A percentile compares a stretch with the other conserved stretches of the same genome.
phyloP scores from a whole-genome alignment of 2,329 filamentous ascomycete genomes.

The Bipolaris gigantea region DNA sequence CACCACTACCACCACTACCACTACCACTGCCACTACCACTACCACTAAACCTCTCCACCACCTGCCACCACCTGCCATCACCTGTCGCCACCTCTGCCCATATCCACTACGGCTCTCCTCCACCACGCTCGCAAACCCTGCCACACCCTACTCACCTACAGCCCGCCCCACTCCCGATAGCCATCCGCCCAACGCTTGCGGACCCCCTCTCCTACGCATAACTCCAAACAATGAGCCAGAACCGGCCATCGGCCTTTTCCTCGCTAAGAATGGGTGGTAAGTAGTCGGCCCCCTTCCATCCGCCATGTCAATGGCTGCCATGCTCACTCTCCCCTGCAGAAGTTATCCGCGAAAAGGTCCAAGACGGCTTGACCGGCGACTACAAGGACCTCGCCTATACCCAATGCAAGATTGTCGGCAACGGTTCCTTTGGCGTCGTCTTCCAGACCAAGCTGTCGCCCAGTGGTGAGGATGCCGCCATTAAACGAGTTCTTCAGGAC shows the following conservation, averaged over 20 bases:
- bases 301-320: slow-evolving; percentile 8
- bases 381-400: slow-evolving; percentile 97
- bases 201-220: slow-evolving; percentile 29
- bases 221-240: slow-evolving; percentile 74
- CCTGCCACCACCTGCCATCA: neutral
- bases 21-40: neutral
- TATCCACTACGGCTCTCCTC: slow-evolving; percentile 59
- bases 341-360: slow-evolving; percentile 97
- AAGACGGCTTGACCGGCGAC: slow-evolving; percentile 96
- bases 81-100: neutral
- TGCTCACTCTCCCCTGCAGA: slow-evolving; percentile 61
- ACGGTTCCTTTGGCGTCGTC: slow-evolving; percentile 97
- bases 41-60: neutral
- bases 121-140: slow-evolving; percentile 42
- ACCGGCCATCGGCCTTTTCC: slow-evolving; percentile 84
- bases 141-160: slow-evolving; percentile 51
- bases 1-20: neutral
- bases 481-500: slow-evolving; percentile 98
- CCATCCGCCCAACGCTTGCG: slow-evolving; percentile 40
- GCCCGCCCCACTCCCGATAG: slow-evolving; percentile 48
- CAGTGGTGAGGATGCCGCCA: slow-evolving; percentile 96
- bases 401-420: slow-evolving; percentile 99
- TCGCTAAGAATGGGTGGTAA: slow-evolving; percentile 96
- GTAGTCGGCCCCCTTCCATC: slow-evolving; percentile 39
- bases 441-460: slow-evolving; percentile 99